These are phyloP conservation scores for Raphidocelis subcapitata DNA, from an alignment of 139 green algal species.

Conservation along the genomic window DNA sequence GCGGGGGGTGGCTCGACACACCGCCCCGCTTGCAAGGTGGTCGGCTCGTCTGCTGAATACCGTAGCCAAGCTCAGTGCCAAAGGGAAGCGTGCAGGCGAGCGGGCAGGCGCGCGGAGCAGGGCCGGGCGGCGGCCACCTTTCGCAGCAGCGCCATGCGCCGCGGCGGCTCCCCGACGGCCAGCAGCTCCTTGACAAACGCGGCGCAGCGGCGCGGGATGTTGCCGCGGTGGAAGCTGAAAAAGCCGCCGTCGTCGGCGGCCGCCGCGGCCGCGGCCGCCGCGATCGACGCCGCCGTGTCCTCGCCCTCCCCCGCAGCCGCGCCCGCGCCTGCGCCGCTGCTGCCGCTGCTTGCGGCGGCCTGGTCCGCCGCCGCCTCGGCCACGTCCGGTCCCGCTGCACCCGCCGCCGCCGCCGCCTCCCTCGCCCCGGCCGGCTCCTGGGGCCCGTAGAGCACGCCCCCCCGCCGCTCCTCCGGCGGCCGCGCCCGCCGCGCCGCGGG, in stretches of 20 bases:
- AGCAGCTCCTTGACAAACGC: conserved; percentile 58
- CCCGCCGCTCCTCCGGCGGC: neutral
- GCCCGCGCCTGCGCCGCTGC: neutral
- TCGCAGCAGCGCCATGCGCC: conserved; percentile 35
- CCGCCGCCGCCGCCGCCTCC: neutral
- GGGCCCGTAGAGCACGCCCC: conserved; percentile 22
- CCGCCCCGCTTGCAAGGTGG: too few relatives aligned
- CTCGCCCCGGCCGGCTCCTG: neutral
- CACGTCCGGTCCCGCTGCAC: too few relatives aligned
- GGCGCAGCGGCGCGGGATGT: conserved; percentile 47
- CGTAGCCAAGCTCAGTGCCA: too few relatives aligned
- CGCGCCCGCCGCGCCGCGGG: too few relatives aligned
- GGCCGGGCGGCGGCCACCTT: too few relatives aligned
- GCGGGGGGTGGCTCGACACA: too few relatives aligned
- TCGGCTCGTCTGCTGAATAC: too few relatives aligned
- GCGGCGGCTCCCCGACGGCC: conserved; percentile 17
- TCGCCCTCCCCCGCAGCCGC: too few relatives aligned
- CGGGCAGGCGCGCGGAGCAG: too few relatives aligned
- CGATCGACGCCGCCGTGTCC: neutral
- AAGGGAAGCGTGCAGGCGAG: too few relatives aligned
- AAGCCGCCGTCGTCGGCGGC: neutral
- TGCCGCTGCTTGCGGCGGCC: too few relatives aligned
- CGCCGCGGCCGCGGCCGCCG: neutral
- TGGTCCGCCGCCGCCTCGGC: too few relatives aligned
- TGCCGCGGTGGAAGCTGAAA: conserved; percentile 34